Evolutionary conservation across 2,329 filamentous ascomycete species (phyloP).

Genomic region (Gnomoniopsis smithogilvyi): DNA sequence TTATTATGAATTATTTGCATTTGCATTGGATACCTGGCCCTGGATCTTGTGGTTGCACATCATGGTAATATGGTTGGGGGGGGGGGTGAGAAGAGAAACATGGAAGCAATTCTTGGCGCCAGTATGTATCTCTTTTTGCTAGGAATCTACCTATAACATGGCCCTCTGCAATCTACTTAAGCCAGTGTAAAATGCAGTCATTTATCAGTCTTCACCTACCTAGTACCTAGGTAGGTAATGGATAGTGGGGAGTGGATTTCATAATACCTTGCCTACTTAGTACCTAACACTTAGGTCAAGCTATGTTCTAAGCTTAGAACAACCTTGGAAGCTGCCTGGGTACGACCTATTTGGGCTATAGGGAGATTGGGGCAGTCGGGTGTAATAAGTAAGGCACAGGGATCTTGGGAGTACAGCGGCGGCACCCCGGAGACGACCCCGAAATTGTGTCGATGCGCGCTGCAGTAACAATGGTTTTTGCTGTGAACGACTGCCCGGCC

Average conservation of each 20-base stretch:
- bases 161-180: neutral
- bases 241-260: neutral
- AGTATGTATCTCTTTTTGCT: neutral
- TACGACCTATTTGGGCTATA: neutral
- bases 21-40: too few species aligned
- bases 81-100: neutral
- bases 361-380: neutral
- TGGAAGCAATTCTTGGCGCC: neutral
- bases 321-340: neutral
- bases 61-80: neutral
- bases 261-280: slow-evolving; percentile 1
- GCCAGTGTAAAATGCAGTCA: too few species aligned
- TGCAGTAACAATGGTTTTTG: neutral
- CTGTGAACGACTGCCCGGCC: too few species aligned
- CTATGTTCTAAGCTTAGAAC: slow-evolving; percentile 11
- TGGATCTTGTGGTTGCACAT: neutral
- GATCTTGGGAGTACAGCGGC: neutral
- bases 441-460: neutral
- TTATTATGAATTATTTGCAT: neutral
- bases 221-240: too few species aligned
- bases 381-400: neutral
- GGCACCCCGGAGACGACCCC: neutral
- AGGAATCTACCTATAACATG: neutral
- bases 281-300: neutral
- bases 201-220: too few species aligned